Base-by-base conservation (phyloP, 1,284 basidiomycete species). In the Trametes polyzona region DNA sequence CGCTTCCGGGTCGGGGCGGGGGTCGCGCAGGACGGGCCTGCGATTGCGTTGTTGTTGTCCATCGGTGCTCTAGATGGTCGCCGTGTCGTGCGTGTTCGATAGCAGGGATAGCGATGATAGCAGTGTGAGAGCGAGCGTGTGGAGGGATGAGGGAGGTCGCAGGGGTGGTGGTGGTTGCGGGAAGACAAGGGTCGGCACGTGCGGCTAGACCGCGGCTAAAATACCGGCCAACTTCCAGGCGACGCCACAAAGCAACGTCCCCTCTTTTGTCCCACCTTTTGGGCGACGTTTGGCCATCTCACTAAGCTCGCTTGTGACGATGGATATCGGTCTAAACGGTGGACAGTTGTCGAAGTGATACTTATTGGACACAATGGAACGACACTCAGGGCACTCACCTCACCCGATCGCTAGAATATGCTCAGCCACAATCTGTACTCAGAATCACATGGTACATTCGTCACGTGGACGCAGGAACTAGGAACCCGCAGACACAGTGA, bases 1-100 rank as follows among this genome's bases (percentile, higher is more conserved):
- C 70, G 67, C 50, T 71, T 71, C 30, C 66, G 60, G 26, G 58
- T 40, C 55, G 61, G 61, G 33, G 55, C 43, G 42, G 61, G 61
- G 16, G 61, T 63, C 50, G 53, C 49, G 44, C 57, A 59, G n/a
- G 40, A 52, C 47, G 48, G 44, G 26, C 53, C 53, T 30, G 54
- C 54, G 36, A 55, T 55, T 3, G 58, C 36, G 17, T 54, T 55
- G 47, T 58, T 55, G 47, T 58, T 32, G 40, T 47, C 55, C 58
- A 59, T 62, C 4, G 19, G 26, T 12, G 11, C 1, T 9, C 1
- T 19, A 0, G 16, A 8, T 17, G 36, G 42, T 8, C 8, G 19
- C 12, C 14, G 12, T 24, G 36, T 30, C 12, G 30, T 37, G 24
- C 40, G 10, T 37, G 37, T 14, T 36, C 10, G 41, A 9, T 21